Evolutionary conservation across 345 rosid genomes (phyloP), one percentile per base, ranked within the genome.

Genomic region (Eucalyptus erythrocorys): DNA sequence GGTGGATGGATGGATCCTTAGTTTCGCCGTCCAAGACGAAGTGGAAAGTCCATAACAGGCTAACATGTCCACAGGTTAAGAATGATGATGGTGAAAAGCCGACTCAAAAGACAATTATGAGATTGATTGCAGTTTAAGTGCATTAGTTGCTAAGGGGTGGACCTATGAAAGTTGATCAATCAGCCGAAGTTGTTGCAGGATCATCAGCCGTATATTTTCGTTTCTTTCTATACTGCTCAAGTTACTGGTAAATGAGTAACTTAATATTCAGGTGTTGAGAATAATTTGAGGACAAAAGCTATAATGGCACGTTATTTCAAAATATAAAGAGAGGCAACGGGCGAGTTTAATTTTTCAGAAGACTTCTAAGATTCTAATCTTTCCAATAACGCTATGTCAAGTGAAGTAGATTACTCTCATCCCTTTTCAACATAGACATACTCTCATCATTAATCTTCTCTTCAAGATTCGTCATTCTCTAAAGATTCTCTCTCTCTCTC

Each of bases 81-180:
- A 61, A 61, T 30, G 34, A 61, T 30, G 3, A 61, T 61, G 68
- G 3, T 13, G 19, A 12, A 61, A 30, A 61, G 34, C 71, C 34
- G 6, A 61, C n/a, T 0, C 32, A 0, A 59, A 59, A 12, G 66
- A 59, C 0, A 59, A 59, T 1, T 0, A 26, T 59, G 32, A 61
- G 13, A 61, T 61, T 61, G 34, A 0, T 61, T 30, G 34, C 30
- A 24, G 32, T 59, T 27, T 27, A 57, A 57, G 16, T 26, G 66
- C 66, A 13, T 27, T 59, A 27, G 32, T 57, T 59, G 66, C 0
- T 0, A 59, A 59, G 2, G 66, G 14, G n/a, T 26, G 32, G 66
- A 26, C 66, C 66, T 5, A 59, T 0, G 66, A 59, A 26, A 59
- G 66, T 11, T 26, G 66, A 59, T 27, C 66, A 5, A 59, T 59